These are phyloP conservation scores for Neoboletus magnificus DNA, from an alignment of 768 basidiomycete species.

Conservation along the genomic window DNA sequence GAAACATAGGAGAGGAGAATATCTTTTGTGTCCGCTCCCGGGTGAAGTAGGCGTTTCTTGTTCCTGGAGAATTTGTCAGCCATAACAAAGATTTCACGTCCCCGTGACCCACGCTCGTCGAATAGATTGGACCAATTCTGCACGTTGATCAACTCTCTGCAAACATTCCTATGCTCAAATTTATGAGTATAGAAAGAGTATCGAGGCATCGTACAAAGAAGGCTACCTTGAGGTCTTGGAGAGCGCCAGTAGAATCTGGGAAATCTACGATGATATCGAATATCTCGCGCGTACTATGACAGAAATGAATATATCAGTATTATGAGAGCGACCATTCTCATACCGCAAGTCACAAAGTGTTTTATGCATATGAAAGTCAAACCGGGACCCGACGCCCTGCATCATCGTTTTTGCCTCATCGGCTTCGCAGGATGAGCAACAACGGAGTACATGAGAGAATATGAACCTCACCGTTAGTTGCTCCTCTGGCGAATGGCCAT, in stretches of 20 bases:
- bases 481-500: slow-evolving; percentile 69
- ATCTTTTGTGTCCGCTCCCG: slow-evolving; percentile 91
- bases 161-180: slow-evolving; percentile 58
- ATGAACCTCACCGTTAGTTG: slow-evolving; percentile 46
- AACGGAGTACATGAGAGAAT: slow-evolving; percentile 1
- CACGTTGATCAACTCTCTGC: slow-evolving; percentile 75
- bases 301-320: not conserved
- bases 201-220: not conserved
- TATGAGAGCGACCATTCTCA: slow-evolving; percentile 19
- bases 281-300: slow-evolving; percentile 69
- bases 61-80: slow-evolving; percentile 49
- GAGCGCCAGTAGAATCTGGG: slow-evolving; percentile 80
- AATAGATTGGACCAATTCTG: slow-evolving; percentile 69
- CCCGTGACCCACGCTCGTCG: slow-evolving; percentile 63
- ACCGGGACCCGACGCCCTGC: slow-evolving; percentile 72
- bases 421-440: slow-evolving; percentile 36
- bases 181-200: not conserved
- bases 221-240: slow-evolving; percentile 78
- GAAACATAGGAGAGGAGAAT: slow-evolving; percentile 89
- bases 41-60: slow-evolving; percentile 85
- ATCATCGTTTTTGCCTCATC: slow-evolving; percentile 72
- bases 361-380: slow-evolving; percentile 93
- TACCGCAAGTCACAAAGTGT: slow-evolving; percentile 84
- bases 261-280: slow-evolving; percentile 97
- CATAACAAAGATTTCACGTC: not conserved